Conservation (phyloP, 345 rosid genomes). For the Gossypium rotundifolium region DNA sequence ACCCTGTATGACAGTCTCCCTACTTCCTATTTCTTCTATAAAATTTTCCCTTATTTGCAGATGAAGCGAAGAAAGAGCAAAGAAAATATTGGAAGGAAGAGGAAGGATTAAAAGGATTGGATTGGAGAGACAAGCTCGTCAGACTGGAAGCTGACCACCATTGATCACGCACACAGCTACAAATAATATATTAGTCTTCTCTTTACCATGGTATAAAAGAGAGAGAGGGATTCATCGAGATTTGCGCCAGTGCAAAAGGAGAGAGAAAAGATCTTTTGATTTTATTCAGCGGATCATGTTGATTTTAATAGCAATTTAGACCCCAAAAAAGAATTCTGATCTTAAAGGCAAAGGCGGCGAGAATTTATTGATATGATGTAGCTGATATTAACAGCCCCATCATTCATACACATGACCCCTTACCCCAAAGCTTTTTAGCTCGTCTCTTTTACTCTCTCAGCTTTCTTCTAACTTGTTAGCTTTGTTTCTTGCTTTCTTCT, state of each 20-base stretch:
- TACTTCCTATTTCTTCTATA: neutral
- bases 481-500: neutral
- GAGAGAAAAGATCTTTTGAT: constrained; percentile 23
- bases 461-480: neutral
- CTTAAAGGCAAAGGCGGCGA: constrained; percentile 76
- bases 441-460: neutral
- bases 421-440: neutral
- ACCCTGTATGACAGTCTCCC: constrained; percentile 24
- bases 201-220: neutral
- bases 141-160: constrained; percentile 29
- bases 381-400: constrained; percentile 1
- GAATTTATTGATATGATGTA: constrained; percentile 35
- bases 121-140: constrained; percentile 38
- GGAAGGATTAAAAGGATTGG: neutral
- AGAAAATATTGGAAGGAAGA: neutral
- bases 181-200: neutral
- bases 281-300: constrained; percentile 32
- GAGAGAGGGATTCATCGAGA: constrained; percentile 30
- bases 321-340: constrained; percentile 19
- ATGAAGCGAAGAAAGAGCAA: neutral
- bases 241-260: constrained; percentile 32
- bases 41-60: too few relatives aligned
- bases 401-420: constrained; percentile 13
- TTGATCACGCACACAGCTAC: constrained; percentile 15
- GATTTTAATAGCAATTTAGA: constrained; percentile 46